Base-by-base conservation (phyloP, 208 protist species). In the Strigomonas culicis region DNA sequence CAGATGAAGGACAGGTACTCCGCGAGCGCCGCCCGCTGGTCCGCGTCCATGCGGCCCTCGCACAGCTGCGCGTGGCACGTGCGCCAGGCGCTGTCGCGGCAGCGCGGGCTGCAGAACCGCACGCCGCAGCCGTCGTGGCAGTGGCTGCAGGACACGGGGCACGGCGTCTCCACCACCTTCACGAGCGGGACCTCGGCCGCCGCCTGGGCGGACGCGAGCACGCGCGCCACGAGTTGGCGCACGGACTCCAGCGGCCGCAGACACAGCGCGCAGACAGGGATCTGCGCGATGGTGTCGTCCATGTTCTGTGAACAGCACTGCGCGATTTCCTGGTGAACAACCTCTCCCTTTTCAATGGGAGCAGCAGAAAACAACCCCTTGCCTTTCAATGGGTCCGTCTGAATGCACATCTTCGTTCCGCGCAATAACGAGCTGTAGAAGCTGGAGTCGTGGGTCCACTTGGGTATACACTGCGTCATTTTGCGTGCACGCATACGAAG, bases 281-380 rank as follows among this genome's bases (percentile, higher is more conserved):
- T 66, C 19, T 47, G 57, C 13, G 28, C 49, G 10, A 73, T 57
- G 22, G 59, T 61, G 62, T 90, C 80, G 66, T 84, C 88, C 70
- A 92, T 70, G 57, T 86, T 89, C 50, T 94, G 88, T 30, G 82
- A 79, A 68, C 82, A 90, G 57, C 76, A 82, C 13, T 88, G 66
- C n/a, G 82, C 83, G 21, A 62, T 82, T 69, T 94, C 88, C 64
- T 81, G 66, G 43, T 84, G 75, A 13, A 90, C 79, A 51, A 80
- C 64, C 22, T 75, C 79, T 32, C 70, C 72, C 24, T 71, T 60
- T 11, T 21, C 49, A 44, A 90, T 75, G 57, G 50, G 55, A 4
- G 46, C 53, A 3, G 41, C 56, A 3, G 80, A 57, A 32, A 86
- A 82, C 31, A 92, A 68, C 1, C 82, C 82, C 61, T 90, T 90